These are phyloP conservation scores for Flaveria robusta DNA, from an alignment of 129 eudicot species.

Conservation along the genomic window DNA sequence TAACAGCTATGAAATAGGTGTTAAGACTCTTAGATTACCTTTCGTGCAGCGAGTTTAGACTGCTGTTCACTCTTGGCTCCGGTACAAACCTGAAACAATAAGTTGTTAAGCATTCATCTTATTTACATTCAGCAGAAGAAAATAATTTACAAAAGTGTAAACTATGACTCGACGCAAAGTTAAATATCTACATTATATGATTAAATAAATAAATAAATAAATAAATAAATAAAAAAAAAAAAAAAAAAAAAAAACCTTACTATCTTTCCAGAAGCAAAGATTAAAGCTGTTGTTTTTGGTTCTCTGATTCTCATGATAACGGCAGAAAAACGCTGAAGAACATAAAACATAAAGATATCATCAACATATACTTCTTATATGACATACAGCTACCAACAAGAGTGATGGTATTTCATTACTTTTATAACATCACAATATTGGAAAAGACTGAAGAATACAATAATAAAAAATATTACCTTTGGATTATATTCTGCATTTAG, in stretches of 20 bases:
- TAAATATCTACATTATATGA: background rate
- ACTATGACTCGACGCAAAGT: slow-evolving; percentile 7
- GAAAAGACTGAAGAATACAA: too few species aligned
- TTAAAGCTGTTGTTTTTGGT: slow-evolving; percentile 82
- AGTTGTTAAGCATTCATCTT: background rate
- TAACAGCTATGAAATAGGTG: background rate
- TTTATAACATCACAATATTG: too few species aligned
- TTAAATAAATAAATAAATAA: too few species aligned
- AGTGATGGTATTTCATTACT: too few species aligned
- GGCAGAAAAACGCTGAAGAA: slow-evolving; percentile 86
- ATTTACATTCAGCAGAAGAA: background rate
- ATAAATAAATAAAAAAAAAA: too few species aligned
- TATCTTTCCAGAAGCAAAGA: slow-evolving; percentile 93
- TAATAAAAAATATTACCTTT: slow-evolving; percentile 45
- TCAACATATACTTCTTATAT: background rate
- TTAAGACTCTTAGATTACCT: slow-evolving; percentile 44
- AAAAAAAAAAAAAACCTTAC: slow-evolving; percentile 54
- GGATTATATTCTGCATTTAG: slow-evolving; percentile 95
- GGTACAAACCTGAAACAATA: slow-evolving; percentile 63
- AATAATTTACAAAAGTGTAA: background rate
- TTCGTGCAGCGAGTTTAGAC: slow-evolving; percentile 80
- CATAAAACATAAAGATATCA: background rate
- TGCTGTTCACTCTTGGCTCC: slow-evolving; percentile 94
- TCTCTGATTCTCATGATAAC: slow-evolving; percentile 96
- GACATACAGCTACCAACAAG: background rate